Evolutionary conservation across 257 asterid species (phyloP).

Genomic region (Solanum dulcamara): DNA sequence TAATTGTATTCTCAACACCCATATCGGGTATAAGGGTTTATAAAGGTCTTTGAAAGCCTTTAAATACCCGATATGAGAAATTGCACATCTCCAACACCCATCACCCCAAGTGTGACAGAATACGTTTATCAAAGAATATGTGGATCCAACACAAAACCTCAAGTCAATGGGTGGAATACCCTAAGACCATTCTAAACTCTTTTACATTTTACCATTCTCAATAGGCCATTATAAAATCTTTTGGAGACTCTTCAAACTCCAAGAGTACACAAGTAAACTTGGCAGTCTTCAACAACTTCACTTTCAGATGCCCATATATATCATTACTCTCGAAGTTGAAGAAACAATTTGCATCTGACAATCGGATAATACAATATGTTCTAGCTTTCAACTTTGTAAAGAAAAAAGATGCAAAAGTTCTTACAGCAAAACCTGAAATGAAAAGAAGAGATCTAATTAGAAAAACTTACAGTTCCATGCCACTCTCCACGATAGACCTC

Average conservation of each 20-base stretch:
- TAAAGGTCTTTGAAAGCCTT: neutral
- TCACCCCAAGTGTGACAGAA: neutral
- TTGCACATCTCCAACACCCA: neutral
- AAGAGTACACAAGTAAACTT: neutral
- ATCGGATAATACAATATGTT: neutral
- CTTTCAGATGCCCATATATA: neutral
- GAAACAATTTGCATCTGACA: neutral
- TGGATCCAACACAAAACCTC: neutral
- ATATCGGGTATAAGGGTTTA: neutral
- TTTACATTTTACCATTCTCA: too few relatives aligned
- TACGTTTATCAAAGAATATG: neutral
- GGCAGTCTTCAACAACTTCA: neutral
- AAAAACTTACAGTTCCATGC: constrained; percentile 94
- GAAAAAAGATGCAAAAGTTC: neutral
- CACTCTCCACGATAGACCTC: constrained; percentile 96
- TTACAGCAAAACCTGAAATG: neutral
- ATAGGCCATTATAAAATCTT: neutral
- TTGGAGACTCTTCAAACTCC: neutral
- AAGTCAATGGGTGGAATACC: neutral
- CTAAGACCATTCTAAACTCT: neutral
- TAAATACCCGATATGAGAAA: neutral
- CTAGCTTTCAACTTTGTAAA: neutral
- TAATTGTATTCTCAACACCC: too few relatives aligned
- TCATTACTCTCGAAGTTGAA: neutral
- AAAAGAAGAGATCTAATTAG: neutral